Evolutionary conservation across 306 rosid genomes (phyloP), one percentile per base, ranked within the genome.

Genomic region (Dryas drummondii): DNA sequence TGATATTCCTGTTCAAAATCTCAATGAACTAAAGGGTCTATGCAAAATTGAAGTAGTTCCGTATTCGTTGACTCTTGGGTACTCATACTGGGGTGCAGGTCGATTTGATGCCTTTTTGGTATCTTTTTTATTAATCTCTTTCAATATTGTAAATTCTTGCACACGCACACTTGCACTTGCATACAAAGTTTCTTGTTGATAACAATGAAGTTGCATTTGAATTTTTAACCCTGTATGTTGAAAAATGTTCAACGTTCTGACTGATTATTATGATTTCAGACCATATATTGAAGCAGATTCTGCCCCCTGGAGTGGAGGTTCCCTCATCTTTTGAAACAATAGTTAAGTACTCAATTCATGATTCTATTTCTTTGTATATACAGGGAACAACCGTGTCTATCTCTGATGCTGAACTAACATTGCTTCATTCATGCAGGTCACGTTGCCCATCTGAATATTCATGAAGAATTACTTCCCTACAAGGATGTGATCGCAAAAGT

Each of bases 251-350:
- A 64, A 47, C 14, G 57, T 26, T 74, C 37, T 72, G 58, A 70
- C 27, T 12, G 54, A 55, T 64, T 83, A 4, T 63, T 75, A 27
- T 82, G 66, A 73, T 76, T 81, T 71, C 83, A 94, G 98, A 94
- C 83, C 91, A 94, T 60, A 85, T 90, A 60, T 84, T 94, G 87
- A 94, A 94, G 85, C 96, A 91, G 82, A 88, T 91, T 79, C 85
- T 94, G 59, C 97, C 97, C 68, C 71, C 82, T 8, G 92, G 93
- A 82, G 83, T 85, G 22, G 98, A 94, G 82, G 93, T 90, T 70
- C 98, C 98, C 49, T 91, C 97, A 19, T 94, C 98, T 15, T 94
- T 94, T 79, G 98, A 94, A 80, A 91, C 98, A 60, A 84, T 94
- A 82, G 98, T 87, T 94, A 90, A 88, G 93, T 86, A 85, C 78